phyloP scores from a whole-genome alignment of 108 stramenopile genomes.

The Pseudonitzschia multistriata region DNA sequence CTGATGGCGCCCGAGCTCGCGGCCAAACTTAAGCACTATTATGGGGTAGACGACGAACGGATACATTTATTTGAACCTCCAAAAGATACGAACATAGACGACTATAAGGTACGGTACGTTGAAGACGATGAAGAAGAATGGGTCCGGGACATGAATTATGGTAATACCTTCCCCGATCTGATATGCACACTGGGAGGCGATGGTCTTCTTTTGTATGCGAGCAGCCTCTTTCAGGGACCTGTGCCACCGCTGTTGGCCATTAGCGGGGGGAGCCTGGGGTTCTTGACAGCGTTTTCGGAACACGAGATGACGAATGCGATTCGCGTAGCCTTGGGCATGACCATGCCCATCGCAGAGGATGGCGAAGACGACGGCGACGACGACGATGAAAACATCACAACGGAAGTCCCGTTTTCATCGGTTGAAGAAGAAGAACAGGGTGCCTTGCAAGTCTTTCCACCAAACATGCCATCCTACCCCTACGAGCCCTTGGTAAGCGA shows the following conservation, averaged over 20 bases:
- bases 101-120: slow-evolving; percentile 15
- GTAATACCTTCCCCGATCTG: slow-evolving; percentile 54
- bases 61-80: slow-evolving; percentile 70
- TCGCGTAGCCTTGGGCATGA: slow-evolving; percentile 60
- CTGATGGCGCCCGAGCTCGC: slow-evolving; percentile 60
- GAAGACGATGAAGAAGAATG: slow-evolving; percentile 29
- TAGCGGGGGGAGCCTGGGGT: slow-evolving; percentile 91
- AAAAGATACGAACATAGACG: slow-evolving; percentile 7
- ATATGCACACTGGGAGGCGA: slow-evolving; percentile 84
- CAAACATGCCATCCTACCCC: slow-evolving; percentile 38
- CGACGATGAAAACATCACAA: neutral
- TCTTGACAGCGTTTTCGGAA: slow-evolving; percentile 86
- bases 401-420: neutral
- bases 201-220: slow-evolving; percentile 79
- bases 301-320: slow-evolving; percentile 81
- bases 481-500: slow-evolving; percentile 17
- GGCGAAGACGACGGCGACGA: neutral
- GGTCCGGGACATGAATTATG: slow-evolving; percentile 14
- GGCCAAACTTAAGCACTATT: slow-evolving; percentile 53
- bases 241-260: slow-evolving; percentile 87
- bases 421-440: neutral
- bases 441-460: slow-evolving; percentile 31
- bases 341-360: neutral
- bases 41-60: slow-evolving; percentile 46
- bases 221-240: slow-evolving; percentile 67